Evolutionary conservation across 2,329 filamentous ascomycete genomes (phyloP), one percentile per base, ranked within the genome.

Genomic region (Venturia oleaginea): DNA sequence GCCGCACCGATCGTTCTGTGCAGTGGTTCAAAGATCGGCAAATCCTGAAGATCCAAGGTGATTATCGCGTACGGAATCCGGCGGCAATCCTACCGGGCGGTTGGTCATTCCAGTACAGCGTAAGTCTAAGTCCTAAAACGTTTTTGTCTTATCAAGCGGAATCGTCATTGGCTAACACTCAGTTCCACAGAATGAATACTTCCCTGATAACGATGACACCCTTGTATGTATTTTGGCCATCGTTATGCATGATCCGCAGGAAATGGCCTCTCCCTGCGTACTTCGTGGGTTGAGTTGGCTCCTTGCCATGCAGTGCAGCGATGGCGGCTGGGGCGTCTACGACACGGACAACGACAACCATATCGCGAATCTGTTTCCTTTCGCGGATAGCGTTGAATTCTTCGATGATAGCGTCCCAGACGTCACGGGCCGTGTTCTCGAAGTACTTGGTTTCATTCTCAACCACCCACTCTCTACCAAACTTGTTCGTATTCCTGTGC

Each of bases 351-450:
- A 61, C 24, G 37, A 61, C 59, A 43, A 61, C 32, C 59, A 22
- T 30, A 38, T 34, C 32, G 32, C 40, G 59, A 61, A 61, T 19
- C 34, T 38, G 34, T 38, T 61, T 27, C 59, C 59, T 27, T 61
- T 61, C 38, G 40, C 32, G 4, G 59, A 61, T 40, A 61, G 34
- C 32, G 59, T 38, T 27, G 37, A 34, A 5, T 42, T 61, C 32
- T 61, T 34, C 24, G 59, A 61, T 42, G 32, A 34, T 19, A 30
- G 32, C 32, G 40, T 40, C 24, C 32, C 59, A 37, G 59, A 61
- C 34, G 40, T 61, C 37, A 61, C 59, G 24, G 59, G 34, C 32
- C 59, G 59, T 22, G 59, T 61, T n/a, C 59, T 61, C 37, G 59
- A 61, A 42, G 59, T 40, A 7, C 40, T 61, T 7, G 59, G 59